A percentile compares a stretch with the other conserved stretches of the same genome.
Evolutionary conservation across 2,329 filamentous ascomycete species (phyloP).

Genomic region (Paramyrothecium roridum): DNA sequence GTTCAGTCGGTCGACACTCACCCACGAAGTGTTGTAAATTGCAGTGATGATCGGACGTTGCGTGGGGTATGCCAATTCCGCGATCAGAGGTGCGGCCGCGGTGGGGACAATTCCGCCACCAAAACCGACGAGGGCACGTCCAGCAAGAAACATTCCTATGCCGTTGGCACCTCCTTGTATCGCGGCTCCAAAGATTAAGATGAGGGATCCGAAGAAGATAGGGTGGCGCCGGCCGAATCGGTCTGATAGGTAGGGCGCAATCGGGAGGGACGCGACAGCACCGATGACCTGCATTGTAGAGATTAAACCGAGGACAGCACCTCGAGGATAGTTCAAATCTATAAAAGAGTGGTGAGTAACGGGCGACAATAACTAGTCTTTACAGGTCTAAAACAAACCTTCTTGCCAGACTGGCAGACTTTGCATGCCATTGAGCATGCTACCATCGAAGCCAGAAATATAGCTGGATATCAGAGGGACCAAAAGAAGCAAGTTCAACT

Average conservation of each 20-base stretch:
- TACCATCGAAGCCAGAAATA: slow-evolving; percentile 34
- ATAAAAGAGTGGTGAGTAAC: background rate
- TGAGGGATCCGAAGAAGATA: slow-evolving; percentile 4
- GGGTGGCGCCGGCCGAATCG: slow-evolving; percentile 23
- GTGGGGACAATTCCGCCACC: slow-evolving; percentile 19
- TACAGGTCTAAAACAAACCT: slow-evolving; percentile 36
- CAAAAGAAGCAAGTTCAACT: slow-evolving; percentile 25
- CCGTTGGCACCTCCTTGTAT: slow-evolving; percentile 19
- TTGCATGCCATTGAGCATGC: slow-evolving; percentile 33
- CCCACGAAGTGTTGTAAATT: slow-evolving; percentile 41
- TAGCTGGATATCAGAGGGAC: slow-evolving; percentile 26
- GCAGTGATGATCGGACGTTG: slow-evolving; percentile 34
- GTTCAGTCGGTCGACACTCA: background rate
- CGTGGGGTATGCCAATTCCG: slow-evolving; percentile 27
- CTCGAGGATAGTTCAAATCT: slow-evolving; percentile 26
- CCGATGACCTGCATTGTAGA: slow-evolving; percentile 25
- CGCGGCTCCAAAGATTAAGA: slow-evolving; percentile 15
- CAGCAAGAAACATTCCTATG: slow-evolving; percentile 22
- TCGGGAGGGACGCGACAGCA: slow-evolving; percentile 23
- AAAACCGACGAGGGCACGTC: slow-evolving; percentile 24
- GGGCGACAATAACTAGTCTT: no score
- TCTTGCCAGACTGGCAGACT: slow-evolving; percentile 30
- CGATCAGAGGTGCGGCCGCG: slow-evolving; percentile 24
- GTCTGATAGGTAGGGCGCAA: slow-evolving; percentile 29
- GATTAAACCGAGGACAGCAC: slow-evolving; percentile 22